Evolutionary conservation across 495 filamentous ascomycete species (phyloP).

Genomic region (Xylaria nigripes): DNA sequence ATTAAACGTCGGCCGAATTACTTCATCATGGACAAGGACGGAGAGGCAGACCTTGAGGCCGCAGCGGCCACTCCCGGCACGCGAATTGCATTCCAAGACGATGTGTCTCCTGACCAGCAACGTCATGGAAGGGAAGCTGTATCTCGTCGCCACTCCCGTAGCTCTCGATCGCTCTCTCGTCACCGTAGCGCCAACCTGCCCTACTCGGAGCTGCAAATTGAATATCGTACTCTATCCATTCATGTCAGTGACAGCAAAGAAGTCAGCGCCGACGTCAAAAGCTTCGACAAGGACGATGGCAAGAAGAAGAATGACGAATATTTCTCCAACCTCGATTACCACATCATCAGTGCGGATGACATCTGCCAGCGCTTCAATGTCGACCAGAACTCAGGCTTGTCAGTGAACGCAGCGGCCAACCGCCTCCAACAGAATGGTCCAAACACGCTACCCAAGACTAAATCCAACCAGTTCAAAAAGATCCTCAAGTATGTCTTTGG

Average conservation of each 20-base stretch:
- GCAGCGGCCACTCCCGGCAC: background rate
- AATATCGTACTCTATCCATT: constrained; percentile 40
- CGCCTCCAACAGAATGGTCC: constrained; percentile 18
- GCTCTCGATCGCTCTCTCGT: constrained; percentile 1
- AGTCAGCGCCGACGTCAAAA: constrained; percentile 14
- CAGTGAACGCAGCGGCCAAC: constrained; percentile 17
- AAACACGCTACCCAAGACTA: constrained; percentile 24
- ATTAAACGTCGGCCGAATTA: no score
- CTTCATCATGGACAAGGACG: background rate
- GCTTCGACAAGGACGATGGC: constrained; percentile 17
- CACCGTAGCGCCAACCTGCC: background rate
- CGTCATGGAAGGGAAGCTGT: background rate
- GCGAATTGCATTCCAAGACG: background rate
- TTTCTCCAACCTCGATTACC: constrained; percentile 35
- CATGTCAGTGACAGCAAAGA: constrained; percentile 34
- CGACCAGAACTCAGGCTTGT: constrained; percentile 5
- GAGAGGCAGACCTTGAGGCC: background rate
- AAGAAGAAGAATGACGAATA: constrained; percentile 26
- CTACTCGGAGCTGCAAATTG: constrained; percentile 31
- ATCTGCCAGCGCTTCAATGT: constrained; percentile 15
- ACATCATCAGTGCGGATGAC: constrained; percentile 23
- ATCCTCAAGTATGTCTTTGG: constrained; percentile 29
- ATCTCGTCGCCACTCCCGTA: background rate
- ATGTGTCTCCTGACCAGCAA: background rate
- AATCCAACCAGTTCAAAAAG: constrained; percentile 24